Conservation (phyloP, 345 rosid genomes). For the Clausena lansium region DNA sequence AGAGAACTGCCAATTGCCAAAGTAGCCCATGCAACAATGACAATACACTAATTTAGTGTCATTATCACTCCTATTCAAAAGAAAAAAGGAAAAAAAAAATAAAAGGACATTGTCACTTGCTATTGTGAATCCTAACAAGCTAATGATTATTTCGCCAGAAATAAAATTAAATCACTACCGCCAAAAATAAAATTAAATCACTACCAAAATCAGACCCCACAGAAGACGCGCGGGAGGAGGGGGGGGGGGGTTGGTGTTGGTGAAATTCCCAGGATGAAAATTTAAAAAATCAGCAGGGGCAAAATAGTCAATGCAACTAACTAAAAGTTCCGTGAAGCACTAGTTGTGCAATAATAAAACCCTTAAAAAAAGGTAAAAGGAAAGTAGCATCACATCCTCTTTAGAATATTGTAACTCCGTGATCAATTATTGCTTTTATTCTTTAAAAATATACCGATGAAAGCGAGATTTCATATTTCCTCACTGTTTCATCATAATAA, state of each 20-base stretch:
- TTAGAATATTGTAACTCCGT: neutral
- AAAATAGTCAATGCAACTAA: neutral
- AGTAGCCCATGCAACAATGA: too few relatives aligned
- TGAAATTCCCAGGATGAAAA: neutral
- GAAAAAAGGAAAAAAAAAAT: neutral
- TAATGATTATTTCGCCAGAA: neutral
- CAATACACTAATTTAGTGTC: too few relatives aligned
- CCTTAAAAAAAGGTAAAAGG: neutral
- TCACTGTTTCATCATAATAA: neutral
- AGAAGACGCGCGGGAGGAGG: accelerated
- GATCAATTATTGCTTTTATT: neutral
- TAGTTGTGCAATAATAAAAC: neutral
- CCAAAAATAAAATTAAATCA: neutral
- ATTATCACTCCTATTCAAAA: too few relatives aligned
- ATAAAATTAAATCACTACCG: neutral
- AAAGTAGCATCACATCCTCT: neutral
- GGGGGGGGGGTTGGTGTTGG: too few relatives aligned
- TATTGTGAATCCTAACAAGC: neutral
- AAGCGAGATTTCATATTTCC: neutral
- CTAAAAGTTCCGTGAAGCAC: neutral
- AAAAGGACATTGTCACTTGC: too few relatives aligned
- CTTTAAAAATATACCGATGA: neutral
- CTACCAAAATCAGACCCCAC: neutral
- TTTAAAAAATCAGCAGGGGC: neutral
- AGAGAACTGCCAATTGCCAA: too few relatives aligned